Evolutionary conservation across 495 filamentous ascomycete species (phyloP).

Genomic region (Neurospora sp.): DNA sequence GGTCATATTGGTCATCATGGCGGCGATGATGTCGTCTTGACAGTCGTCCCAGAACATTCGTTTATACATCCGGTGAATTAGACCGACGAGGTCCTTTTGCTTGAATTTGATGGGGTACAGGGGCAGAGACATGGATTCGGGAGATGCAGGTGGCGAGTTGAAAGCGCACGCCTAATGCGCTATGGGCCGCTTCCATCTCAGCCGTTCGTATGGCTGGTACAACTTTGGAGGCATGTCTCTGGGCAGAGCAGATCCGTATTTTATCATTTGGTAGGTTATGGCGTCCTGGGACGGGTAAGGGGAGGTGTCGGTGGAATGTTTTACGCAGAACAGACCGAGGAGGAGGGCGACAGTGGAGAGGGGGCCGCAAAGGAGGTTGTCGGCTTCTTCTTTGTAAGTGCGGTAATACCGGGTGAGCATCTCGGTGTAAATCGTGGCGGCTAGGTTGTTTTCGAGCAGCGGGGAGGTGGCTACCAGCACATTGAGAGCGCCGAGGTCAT

Average conservation of each 20-base stretch:
- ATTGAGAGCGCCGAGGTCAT: conserved; percentile 14
- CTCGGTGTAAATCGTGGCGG: conserved; percentile 17
- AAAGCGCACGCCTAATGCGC: conserved; percentile 5
- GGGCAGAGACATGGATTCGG: neutral
- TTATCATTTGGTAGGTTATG: neutral
- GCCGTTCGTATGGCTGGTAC: conserved; percentile 5
- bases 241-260: neutral
- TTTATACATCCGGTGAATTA: neutral
- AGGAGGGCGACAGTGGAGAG: conserved; percentile 14
- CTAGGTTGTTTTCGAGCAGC: conserved; percentile 11
- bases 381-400: conserved; percentile 7
- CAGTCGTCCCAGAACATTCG: conserved; percentile 1
- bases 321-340: conserved; percentile 14
- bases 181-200: conserved; percentile 5
- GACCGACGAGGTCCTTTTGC: neutral
- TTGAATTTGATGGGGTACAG: neutral
- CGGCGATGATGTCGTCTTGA: neutral
- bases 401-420: conserved; percentile 3
- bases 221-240: conserved; percentile 18
- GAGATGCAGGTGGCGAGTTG: neutral
- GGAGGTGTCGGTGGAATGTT: conserved; percentile 22
- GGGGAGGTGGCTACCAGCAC: conserved; percentile 14
- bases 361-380: conserved; percentile 12
- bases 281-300: conserved; percentile 12
- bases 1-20: neutral